Evolutionary conservation across 371 early-diverging fungal species (phyloP).

Genomic region (Funneliformis caledonium): DNA sequence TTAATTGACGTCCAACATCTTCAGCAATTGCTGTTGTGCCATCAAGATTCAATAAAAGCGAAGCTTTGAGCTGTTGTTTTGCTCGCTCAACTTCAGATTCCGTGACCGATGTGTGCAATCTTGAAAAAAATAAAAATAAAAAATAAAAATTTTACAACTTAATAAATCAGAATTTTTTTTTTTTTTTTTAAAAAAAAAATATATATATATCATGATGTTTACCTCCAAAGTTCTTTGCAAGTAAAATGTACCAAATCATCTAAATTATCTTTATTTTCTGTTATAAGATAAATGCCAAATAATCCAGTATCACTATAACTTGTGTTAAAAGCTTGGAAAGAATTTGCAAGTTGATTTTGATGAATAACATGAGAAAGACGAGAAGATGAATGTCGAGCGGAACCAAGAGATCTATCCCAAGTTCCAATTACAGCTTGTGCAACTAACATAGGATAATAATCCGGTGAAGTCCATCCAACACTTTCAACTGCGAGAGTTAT

Average conservation of each 20-base stretch:
- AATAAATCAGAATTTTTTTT: too few species aligned
- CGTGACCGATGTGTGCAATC: slow-evolving; percentile 85
- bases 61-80: slow-evolving; percentile 97
- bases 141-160: neutral
- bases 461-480: slow-evolving; percentile 91
- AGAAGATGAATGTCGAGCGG: slow-evolving; percentile 82
- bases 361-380: slow-evolving; percentile 82
- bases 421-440: slow-evolving; percentile 94
- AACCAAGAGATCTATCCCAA: slow-evolving; percentile 94
- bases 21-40: slow-evolving; percentile 94
- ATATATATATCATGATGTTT: neutral
- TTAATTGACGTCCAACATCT: slow-evolving; percentile 96
- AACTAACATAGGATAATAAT: slow-evolving; percentile 94
- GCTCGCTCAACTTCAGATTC: slow-evolving; percentile 95
- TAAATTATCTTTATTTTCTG: slow-evolving; percentile 80
- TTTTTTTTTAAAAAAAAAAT: neutral
- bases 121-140: slow-evolving; percentile 39
- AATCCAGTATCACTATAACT: slow-evolving; percentile 98
- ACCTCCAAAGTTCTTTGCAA: slow-evolving; percentile 79
- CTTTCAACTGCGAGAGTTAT: slow-evolving; percentile 97
- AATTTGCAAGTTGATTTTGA: slow-evolving; percentile 90
- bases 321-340: slow-evolving; percentile 98
- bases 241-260: slow-evolving; percentile 88
- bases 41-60: slow-evolving; percentile 87
- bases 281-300: slow-evolving; percentile 93